Conservation (phyloP, 176 grass and related monocot genomes). For the Avena insularis region DNA sequence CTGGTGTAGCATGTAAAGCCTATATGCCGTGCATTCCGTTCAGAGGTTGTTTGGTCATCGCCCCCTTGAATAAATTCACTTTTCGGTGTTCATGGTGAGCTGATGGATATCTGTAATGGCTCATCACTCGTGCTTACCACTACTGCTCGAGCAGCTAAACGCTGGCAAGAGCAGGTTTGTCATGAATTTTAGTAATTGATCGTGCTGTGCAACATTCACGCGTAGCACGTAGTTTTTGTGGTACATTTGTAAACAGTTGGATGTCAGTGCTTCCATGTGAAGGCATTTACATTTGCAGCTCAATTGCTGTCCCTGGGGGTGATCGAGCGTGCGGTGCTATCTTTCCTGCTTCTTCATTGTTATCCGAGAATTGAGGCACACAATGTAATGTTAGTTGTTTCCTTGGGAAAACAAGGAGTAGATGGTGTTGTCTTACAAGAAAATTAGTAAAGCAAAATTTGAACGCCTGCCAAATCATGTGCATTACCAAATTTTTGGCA, state of each 20-base stretch:
- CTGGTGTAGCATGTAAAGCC: constrained; percentile 16
- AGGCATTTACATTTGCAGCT: constrained; percentile 30
- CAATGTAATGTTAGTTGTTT: background rate
- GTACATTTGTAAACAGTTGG: constrained; percentile 16
- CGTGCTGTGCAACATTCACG: background rate
- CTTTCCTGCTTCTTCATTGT: background rate
- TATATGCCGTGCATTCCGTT: constrained; percentile 27
- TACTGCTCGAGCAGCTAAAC: background rate
- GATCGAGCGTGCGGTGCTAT: background rate
- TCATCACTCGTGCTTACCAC: background rate
- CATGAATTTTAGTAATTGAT: background rate
- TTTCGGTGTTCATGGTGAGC: constrained; percentile 46
- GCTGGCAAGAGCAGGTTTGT: background rate
- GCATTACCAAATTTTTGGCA: too few species aligned
- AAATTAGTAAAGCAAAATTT: background rate
- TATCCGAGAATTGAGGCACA: background rate
- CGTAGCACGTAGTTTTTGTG: background rate
- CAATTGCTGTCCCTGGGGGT: constrained; percentile 11
- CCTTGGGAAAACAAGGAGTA: background rate
- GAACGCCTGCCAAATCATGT: background rate
- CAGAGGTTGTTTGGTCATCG: background rate
- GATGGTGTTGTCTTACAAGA: background rate
- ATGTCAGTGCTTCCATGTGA: constrained; percentile 40
- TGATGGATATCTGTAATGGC: constrained; percentile 20
- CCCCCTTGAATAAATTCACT: constrained; percentile 49